Conservation (phyloP, 1,284 basidiomycete genomes). For the Sporisorium exsertum region DNA sequence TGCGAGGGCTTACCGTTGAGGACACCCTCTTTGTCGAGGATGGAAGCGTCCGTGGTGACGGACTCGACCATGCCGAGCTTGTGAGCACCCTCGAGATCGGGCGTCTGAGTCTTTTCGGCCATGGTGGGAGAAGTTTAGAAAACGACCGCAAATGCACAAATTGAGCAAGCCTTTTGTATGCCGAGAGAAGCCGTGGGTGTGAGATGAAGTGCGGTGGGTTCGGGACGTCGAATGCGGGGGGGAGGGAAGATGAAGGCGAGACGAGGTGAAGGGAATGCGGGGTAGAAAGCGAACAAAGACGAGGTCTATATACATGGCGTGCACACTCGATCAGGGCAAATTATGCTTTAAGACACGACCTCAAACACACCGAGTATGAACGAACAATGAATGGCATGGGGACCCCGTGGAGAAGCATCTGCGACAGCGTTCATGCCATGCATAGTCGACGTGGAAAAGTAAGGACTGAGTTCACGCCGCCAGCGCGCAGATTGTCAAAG, state of each 20-base stretch:
- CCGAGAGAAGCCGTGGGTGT: background rate
- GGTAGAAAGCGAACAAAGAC: conserved; percentile 6
- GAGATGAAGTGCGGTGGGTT: background rate
- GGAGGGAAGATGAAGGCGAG: conserved; percentile 5
- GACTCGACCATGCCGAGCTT: conserved; percentile 43
- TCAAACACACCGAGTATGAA: background rate
- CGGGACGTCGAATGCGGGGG: background rate
- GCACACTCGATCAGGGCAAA: background rate
- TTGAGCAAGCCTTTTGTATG: background rate
- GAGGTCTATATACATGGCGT: conserved; percentile 26
- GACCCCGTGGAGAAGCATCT: conserved; percentile 14
- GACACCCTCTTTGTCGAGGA: conserved; percentile 41
- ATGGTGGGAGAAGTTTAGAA: conserved; percentile 11
- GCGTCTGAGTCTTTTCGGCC: conserved; percentile 30
- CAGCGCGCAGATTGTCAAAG: background rate
- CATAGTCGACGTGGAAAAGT: background rate
- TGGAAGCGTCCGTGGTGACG: conserved; percentile 38
- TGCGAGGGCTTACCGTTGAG: conserved; percentile 34
- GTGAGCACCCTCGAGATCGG: conserved; percentile 33
- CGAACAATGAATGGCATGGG: conserved; percentile 5
- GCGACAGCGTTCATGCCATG: conserved; percentile 2
- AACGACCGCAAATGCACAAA: background rate
- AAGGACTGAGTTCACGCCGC: background rate
- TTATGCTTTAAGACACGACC: background rate
- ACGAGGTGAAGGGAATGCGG: conserved; percentile 13